A percentile compares a stretch with the other conserved stretches of the same genome.
These are phyloP conservation scores for Prototheca stagnorum DNA, from an alignment of 163 green algal genomes.

Conservation along the genomic window DNA sequence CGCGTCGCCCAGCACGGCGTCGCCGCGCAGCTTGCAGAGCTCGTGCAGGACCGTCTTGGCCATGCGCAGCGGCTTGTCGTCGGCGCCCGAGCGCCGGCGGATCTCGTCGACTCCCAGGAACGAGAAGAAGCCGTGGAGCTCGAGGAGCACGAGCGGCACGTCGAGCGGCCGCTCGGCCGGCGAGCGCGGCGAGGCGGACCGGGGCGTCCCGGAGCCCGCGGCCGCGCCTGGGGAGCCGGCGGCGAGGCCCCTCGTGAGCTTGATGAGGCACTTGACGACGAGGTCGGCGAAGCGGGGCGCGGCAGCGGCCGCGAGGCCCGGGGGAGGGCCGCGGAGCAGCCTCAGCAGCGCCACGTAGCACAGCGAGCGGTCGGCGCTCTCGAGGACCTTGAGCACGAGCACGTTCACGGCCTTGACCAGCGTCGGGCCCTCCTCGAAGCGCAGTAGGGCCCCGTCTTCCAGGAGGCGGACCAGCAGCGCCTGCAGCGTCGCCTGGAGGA, in stretches of 20 bases:
- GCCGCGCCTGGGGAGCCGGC: no score
- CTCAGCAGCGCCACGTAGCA: slow-evolving; percentile 57
- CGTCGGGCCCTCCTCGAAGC: slow-evolving; percentile 50
- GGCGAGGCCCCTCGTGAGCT: slow-evolving; percentile 76
- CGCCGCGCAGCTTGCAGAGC: slow-evolving; percentile 24
- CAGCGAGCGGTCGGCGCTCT: slow-evolving; percentile 58
- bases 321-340: slow-evolving; percentile 42
- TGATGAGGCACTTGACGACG: slow-evolving; percentile 95
- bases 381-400: slow-evolving; percentile 79
- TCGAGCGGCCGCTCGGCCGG: slow-evolving; percentile 37
- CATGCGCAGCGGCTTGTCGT: slow-evolving; percentile 95
- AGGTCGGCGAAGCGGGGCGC: slow-evolving; percentile 54
- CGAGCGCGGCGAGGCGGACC: no score
- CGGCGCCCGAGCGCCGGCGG: slow-evolving; percentile 38
- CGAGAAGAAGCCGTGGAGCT: slow-evolving; percentile 78
- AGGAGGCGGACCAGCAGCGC: slow-evolving; percentile 57
- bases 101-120: slow-evolving; percentile 76
- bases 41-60: slow-evolving; percentile 46
- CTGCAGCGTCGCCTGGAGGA: slow-evolving; percentile 23
- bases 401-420: slow-evolving; percentile 90
- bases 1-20: slow-evolving; percentile 47
- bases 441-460: slow-evolving; percentile 32
- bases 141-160: slow-evolving; percentile 44
- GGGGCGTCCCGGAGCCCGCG: slow-evolving; percentile 12
- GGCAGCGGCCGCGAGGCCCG: slow-evolving; percentile 5